Percentiles rank a stretch among this genome's conserved stretches.
These are phyloP conservation scores for Lanzia echinophila DNA, from an alignment of 2,329 filamentous ascomycete species.

Conservation along the genomic window DNA sequence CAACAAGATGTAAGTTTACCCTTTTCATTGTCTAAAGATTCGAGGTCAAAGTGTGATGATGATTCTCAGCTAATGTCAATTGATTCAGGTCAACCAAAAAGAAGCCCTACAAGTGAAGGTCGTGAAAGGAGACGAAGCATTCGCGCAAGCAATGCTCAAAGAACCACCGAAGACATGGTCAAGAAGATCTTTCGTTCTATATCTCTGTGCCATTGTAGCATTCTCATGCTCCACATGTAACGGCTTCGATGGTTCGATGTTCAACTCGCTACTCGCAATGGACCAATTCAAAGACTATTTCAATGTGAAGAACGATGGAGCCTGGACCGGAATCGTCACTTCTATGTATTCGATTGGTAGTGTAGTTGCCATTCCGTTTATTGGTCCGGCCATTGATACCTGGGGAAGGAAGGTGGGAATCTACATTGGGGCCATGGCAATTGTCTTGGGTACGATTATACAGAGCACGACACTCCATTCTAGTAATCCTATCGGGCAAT, in stretches of 20 bases:
- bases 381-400: constrained; percentile 40
- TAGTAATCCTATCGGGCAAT: constrained; percentile 33
- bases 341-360: constrained; percentile 46
- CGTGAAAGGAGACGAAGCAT: constrained; percentile 41
- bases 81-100: not conserved
- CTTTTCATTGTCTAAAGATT: not conserved
- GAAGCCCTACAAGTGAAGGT: constrained; percentile 11
- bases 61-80: not conserved
- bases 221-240: constrained; percentile 45
- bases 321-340: constrained; percentile 43
- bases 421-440: constrained; percentile 36
- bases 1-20: not conserved
- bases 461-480: constrained; percentile 31
- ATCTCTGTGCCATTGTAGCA: constrained; percentile 37
- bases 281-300: constrained; percentile 35
- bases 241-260: constrained; percentile 44
- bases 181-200: constrained; percentile 35
- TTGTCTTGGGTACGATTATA: constrained; percentile 40
- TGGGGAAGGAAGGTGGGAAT: constrained; percentile 42
- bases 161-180: constrained; percentile 40
- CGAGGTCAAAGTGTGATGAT: not conserved
- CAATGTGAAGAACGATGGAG: constrained; percentile 34
- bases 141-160: constrained; percentile 45
- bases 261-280: constrained; percentile 41
- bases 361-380: constrained; percentile 40